Evolutionary conservation across 139 green algal genomes (phyloP).

Genomic region (Coelastrella sp.): DNA sequence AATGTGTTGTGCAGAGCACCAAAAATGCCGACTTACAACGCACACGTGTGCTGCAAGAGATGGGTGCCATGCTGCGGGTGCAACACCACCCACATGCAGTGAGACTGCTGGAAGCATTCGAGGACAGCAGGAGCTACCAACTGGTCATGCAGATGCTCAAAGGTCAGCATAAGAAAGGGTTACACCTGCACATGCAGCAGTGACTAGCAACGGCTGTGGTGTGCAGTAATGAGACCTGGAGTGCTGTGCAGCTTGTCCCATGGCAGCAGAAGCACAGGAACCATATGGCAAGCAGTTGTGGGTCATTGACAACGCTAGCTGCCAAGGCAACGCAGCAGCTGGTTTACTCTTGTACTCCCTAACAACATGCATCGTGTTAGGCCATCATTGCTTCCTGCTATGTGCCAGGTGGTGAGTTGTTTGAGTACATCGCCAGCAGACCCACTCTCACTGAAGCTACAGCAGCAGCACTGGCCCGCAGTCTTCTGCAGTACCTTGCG

Average conservation of each 20-base stretch:
- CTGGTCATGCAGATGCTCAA: constrained; percentile 64
- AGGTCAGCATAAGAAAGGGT: not conserved
- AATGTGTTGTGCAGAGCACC: constrained; percentile 32
- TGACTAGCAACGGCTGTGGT: too few species aligned
- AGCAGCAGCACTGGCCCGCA: constrained; percentile 58
- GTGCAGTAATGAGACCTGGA: too few species aligned
- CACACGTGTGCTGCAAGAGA: constrained; percentile 58
- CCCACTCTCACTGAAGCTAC: constrained; percentile 63
- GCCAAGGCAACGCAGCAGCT: too few species aligned
- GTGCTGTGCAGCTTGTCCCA: not conserved
- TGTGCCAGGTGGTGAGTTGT: constrained; percentile 63
- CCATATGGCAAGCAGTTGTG: too few species aligned
- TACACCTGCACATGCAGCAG: too few species aligned
- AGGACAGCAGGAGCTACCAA: constrained; percentile 63
- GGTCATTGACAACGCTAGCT: too few species aligned
- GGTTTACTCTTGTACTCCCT: too few species aligned
- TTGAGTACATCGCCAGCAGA: constrained; percentile 69
- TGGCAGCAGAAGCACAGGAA: too few species aligned
- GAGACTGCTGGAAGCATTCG: constrained; percentile 62
- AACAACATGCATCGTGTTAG: too few species aligned
- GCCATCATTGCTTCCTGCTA: not conserved
- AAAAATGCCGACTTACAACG: constrained; percentile 56
- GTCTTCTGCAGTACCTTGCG: constrained; percentile 73
- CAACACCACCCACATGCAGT: constrained; percentile 70
- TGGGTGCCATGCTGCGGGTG: constrained; percentile 57